Percentiles rank a stretch among this genome's conserved stretches.
phyloP scores from a whole-genome alignment of 139 green algal species.

The Coelastrella sp. region DNA sequence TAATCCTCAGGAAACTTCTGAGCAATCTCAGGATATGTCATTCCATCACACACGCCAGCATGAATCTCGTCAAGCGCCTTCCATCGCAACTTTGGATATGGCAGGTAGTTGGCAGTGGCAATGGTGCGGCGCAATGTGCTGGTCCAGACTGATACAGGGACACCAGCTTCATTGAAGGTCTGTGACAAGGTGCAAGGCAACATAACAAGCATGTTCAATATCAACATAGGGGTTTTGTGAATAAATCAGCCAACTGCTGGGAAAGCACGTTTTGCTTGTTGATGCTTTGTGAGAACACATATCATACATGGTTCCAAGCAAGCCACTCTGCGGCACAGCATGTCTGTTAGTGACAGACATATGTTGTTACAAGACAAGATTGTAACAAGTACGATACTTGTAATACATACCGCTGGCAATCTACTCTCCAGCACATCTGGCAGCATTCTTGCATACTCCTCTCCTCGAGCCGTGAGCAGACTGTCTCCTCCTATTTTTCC shows the following conservation, averaged over 20 bases:
- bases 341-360: too few relatives aligned
- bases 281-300: too few relatives aligned
- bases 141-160: slow-evolving; percentile 92
- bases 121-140: slow-evolving; percentile 92
- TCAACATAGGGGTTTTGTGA: background rate
- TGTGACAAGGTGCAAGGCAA: background rate
- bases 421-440: slow-evolving; percentile 75
- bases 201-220: background rate
- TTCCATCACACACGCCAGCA: slow-evolving; percentile 84
- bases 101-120: slow-evolving; percentile 84
- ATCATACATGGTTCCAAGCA: too few relatives aligned
- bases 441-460: slow-evolving; percentile 83
- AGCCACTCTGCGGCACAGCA: too few relatives aligned
- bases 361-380: too few relatives aligned
- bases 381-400: too few relatives aligned
- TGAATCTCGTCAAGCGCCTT: slow-evolving; percentile 81
- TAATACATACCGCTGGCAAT: slow-evolving; percentile 62
- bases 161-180: slow-evolving; percentile 35
- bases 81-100: slow-evolving; percentile 91
- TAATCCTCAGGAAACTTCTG: slow-evolving; percentile 83
- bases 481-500: slow-evolving; percentile 85
- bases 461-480: slow-evolving; percentile 66
- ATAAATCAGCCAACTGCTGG: too few relatives aligned
- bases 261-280: too few relatives aligned
- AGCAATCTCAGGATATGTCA: slow-evolving; percentile 90